Base-by-base conservation (phyloP, 2,329 filamentous ascomycete species). In the Ophiosphaerella herpotricha region DNA sequence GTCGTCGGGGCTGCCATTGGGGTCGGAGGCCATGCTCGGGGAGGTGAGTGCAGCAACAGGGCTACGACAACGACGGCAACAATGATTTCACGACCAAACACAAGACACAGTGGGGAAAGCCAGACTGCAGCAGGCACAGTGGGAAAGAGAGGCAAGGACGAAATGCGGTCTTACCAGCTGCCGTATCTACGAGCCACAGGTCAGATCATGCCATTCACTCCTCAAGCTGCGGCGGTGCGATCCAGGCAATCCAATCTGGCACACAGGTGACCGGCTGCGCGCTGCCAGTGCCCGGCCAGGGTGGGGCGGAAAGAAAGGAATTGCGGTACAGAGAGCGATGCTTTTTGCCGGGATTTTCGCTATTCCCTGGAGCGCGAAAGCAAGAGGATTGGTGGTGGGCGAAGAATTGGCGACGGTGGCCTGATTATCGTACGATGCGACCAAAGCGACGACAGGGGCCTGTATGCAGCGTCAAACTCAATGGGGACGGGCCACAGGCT, bases 1-100 rank as follows among this genome's bases (percentile, higher is more conserved):
- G 55, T 73, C 67, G 55, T 73, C 71, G 57, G 57, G 60, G 57
- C 52, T 60, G 54, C 43, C 49, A 61, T 66, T 53, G 47, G 61
- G 55, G 45, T 63, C 58, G 44, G 56, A 52, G 46, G 65, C 63
- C 67, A 63, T 64, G 43, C 40, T 47, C 43, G 32, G 7, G 2
- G 31, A 40, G 16, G 16, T 18, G 16, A 18, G 16, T 39, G 4
- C 21, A 38, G 24, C 16, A 16, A 18, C 26, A 13, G 34, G 34
- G 24, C 13, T 13, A 29, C n/a, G 8, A 13, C 24, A 34, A 38
- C 11, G 23, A 40, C 40, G 39, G 41, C 48, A 13, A 35, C 35
- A 45, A 44, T 14, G 32, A 43, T 38, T 32, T 21, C 40, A 39
- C 8, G 18, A 40, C 16, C 47, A 35, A 14, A 21, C 26, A 35